Conservation (phyloP, 495 filamentous ascomycete species). For the Tuber umbilicatum region DNA sequence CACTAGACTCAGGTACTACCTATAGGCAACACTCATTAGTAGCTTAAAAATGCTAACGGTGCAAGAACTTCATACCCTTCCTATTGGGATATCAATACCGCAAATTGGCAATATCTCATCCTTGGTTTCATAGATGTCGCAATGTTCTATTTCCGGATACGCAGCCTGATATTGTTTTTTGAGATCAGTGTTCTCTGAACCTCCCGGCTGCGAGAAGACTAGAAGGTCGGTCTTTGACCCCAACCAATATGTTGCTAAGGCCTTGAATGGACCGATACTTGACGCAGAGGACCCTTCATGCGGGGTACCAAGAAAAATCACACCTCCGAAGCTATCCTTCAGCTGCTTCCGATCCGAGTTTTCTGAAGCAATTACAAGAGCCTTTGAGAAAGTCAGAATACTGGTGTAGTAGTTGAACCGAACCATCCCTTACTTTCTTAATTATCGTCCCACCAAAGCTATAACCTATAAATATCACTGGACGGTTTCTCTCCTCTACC, state of each 20-base stretch:
- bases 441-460: background rate
- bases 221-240: slow-evolving; percentile 5
- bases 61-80: too few relatives aligned
- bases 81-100: too few relatives aligned
- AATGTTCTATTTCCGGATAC: background rate
- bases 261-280: background rate
- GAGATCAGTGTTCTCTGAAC: background rate
- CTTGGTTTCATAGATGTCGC: background rate
- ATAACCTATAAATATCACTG: background rate
- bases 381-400: too few relatives aligned
- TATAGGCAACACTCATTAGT: too few relatives aligned
- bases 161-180: background rate
- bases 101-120: background rate
- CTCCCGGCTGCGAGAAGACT: background rate
- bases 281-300: slow-evolving; percentile 4
- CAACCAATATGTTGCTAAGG: slow-evolving; percentile 8
- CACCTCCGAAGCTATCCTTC: background rate
- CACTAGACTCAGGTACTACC: too few relatives aligned
- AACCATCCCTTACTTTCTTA: too few relatives aligned
- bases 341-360: background rate
- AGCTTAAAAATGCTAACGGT: too few relatives aligned
- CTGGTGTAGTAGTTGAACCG: too few relatives aligned
- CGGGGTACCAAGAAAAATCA: slow-evolving; percentile 5
- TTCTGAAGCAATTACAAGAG: too few relatives aligned
- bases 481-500: background rate